phyloP scores from a whole-genome alignment of 495 filamentous ascomycete species.

The Bombardia bombarda region DNA sequence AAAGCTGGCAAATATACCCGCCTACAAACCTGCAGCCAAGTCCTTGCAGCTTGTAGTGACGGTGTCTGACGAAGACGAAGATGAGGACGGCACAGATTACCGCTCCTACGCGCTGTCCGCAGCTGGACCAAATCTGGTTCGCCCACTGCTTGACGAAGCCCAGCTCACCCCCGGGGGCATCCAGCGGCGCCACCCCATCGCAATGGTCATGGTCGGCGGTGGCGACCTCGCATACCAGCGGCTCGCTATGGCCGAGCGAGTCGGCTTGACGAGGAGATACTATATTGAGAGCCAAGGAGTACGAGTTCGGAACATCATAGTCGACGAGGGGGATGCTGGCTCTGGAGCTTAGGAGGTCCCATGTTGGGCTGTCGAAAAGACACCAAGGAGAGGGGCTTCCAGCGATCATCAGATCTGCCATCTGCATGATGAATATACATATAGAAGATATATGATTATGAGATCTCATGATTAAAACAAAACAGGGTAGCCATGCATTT shows the following conservation, averaged over 20 bases:
- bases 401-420: no score
- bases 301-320: conserved; percentile 69
- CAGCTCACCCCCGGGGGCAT: conserved; percentile 69
- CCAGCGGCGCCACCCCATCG: conserved; percentile 61
- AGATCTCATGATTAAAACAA: no score
- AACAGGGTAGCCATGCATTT: no score
- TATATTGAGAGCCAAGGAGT: conserved; percentile 74
- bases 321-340: conserved; percentile 39
- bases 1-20: conserved; percentile 78
- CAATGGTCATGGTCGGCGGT: conserved; percentile 79
- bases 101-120: conserved; percentile 7
- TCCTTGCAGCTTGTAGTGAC: conserved; percentile 75
- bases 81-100: conserved; percentile 10
- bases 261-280: conserved; percentile 73
- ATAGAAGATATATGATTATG: no score
- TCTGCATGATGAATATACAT: no score
- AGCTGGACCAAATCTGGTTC: conserved; percentile 20
- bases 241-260: conserved; percentile 47
- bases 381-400: no score
- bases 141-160: conserved; percentile 69
- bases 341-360: no score
- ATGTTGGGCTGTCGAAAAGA: no score
- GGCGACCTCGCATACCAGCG: conserved; percentile 60
- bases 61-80: conserved; percentile 58
- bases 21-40: conserved; percentile 50